These are phyloP conservation scores for Viola odorata DNA, from an alignment of 345 rosid genomes.

Conservation along the genomic window DNA sequence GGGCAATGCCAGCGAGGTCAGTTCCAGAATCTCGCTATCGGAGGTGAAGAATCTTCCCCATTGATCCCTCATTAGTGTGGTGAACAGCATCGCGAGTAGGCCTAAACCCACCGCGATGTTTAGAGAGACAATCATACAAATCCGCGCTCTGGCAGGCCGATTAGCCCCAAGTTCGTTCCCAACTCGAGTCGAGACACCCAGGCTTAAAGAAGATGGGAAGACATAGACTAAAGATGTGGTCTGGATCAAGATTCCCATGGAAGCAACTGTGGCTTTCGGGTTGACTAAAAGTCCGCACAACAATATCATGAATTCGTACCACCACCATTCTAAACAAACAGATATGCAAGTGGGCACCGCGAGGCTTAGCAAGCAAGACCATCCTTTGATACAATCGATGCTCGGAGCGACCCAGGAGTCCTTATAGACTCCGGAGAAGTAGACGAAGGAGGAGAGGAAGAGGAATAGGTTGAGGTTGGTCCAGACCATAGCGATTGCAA, in stretches of 20 bases:
- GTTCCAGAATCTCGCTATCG: conserved; percentile 61
- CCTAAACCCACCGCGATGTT: conserved; percentile 54
- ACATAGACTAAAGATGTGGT: conserved; percentile 85
- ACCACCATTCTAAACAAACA: conserved; percentile 99
- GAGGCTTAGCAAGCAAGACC: conserved; percentile 81
- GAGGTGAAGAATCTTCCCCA: conserved; percentile 83
- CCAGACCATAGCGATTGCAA: conserved; percentile 82
- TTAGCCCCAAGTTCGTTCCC: conserved; percentile 92
- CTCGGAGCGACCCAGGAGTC: conserved; percentile 83
- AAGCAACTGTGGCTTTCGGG: conserved; percentile 86
- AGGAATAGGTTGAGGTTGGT: conserved; percentile 79
- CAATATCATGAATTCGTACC: conserved; percentile 97
- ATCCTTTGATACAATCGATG: conserved; percentile 65
- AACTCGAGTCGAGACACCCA: conserved; percentile 85
- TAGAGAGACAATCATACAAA: conserved; percentile 69
- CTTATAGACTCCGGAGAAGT: conserved; percentile 62
- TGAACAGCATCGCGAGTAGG: conserved; percentile 62
- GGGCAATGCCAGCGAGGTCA: conserved; percentile 77
- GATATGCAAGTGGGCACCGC: conserved; percentile 88
- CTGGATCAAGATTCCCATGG: conserved; percentile 95
- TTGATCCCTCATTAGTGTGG: conserved; percentile 59
- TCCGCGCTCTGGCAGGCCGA: conserved; percentile 71
- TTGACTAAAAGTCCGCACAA: conserved; percentile 71
- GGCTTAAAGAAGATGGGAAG: conserved; percentile 84
- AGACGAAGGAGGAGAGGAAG: conserved; percentile 54